Conservation (phyloP, 495 filamentous ascomycete genomes). For the Xylaria nigripes region DNA sequence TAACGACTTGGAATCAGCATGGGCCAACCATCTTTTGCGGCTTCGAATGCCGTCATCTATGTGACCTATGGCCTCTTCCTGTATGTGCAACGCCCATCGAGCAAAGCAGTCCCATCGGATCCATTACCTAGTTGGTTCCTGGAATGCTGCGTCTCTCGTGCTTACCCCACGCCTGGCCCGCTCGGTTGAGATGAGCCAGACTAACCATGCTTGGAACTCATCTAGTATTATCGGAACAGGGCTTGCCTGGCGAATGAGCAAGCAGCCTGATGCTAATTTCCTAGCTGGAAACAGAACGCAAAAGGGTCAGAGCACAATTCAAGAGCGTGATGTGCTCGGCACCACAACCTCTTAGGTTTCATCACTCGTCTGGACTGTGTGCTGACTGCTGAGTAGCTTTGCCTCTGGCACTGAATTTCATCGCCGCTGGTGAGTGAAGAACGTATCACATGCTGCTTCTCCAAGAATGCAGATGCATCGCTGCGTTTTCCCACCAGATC, state of each 20-base stretch:
- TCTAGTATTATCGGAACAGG: slow-evolving; percentile 52
- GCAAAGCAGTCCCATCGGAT: not conserved
- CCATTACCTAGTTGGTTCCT: not conserved
- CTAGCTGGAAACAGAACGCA: slow-evolving; percentile 65
- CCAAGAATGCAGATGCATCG: slow-evolving; percentile 8
- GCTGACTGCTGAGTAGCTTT: slow-evolving; percentile 43
- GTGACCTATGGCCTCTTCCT: slow-evolving; percentile 63
- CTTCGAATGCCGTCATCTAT: slow-evolving; percentile 71
- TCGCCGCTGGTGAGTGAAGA: slow-evolving; percentile 68
- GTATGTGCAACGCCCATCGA: slow-evolving; percentile 40
- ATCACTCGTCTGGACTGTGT: not conserved
- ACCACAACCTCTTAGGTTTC: slow-evolving; percentile 4
- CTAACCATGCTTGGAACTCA: not conserved
- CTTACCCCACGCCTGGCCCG: not conserved
- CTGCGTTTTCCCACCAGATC: slow-evolving; percentile 10
- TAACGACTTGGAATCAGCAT: slow-evolving; percentile 29
- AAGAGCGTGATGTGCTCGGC: slow-evolving; percentile 9
- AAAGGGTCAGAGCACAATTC: slow-evolving; percentile 51
- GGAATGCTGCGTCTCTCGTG: not conserved
- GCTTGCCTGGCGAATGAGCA: slow-evolving; percentile 59
- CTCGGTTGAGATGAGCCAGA: not conserved
- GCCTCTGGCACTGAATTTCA: slow-evolving; percentile 71
- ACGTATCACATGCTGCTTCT: slow-evolving; percentile 4
- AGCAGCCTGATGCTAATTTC: slow-evolving; percentile 60
- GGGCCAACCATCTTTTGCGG: slow-evolving; percentile 59